Base-by-base conservation (phyloP, 495 filamentous ascomycete species). In the Penicillium malachiteum region DNA sequence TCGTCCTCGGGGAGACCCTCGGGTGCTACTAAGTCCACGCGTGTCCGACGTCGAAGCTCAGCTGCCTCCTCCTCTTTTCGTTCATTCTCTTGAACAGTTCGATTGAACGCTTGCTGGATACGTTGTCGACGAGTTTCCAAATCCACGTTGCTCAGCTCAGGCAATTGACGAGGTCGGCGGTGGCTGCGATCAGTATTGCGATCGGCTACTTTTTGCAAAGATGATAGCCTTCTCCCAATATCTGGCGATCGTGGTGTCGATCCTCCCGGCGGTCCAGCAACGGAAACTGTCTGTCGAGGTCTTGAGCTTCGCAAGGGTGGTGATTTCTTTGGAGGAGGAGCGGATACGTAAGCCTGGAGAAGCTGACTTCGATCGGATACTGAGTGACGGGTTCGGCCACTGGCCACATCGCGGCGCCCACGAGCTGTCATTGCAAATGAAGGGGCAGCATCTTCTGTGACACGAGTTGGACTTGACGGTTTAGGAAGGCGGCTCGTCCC, bases 221-320 rank as follows among this genome's bases (percentile, higher is more conserved):
- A 69, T 13, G 73, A 74, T 26, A 81, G 69, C 14, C 73, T 72
- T 50, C 84, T 80, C 10, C 73, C 73, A 7, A 78, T 72, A 65
- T 79, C 84, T n/a, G 53, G 85, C 81, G 43, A 46, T 56, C 86
- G 84, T 8, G 87, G 87, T 18, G 83, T 81, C 43, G 82, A 75
- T 1, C 17, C 9, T 7, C 39, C 43, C 12, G 51, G 10, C 26
- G 87, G 85, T 9, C 80, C 77, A n/a, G 88, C 88, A 40, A 82
- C 78, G 32, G 90, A 90, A 32, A 96, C 86, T 9, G 88, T 87
- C 67, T 89, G 87, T 31, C 92, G 79, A 16, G 90, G 89, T 39
- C 89, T 79, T 9, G 92, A 96, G 58, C 90, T 92, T 54, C 92
- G 83, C 17, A 96, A 74, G 11, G 85, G 87, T 0, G 92, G 92